These are phyloP conservation scores for Skeletonema menzelii DNA, from an alignment of 108 stramenopile species.

Conservation along the genomic window DNA sequence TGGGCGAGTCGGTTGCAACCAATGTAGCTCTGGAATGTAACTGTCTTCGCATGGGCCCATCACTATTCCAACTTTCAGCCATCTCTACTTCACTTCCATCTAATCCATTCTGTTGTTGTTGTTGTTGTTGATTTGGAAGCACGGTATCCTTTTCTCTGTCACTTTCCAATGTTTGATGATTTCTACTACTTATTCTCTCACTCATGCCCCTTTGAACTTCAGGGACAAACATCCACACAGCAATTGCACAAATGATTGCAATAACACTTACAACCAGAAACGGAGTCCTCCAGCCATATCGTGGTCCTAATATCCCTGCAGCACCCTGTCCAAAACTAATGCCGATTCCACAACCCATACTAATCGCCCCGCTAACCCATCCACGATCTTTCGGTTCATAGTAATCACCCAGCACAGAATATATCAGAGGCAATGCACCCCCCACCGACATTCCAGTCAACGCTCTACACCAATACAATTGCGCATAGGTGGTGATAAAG, in stretches of 20 bases:
- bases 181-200: constrained; percentile 34
- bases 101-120: constrained; percentile 5
- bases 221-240: constrained; percentile 56
- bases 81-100: constrained; percentile 4
- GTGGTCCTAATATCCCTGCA: constrained; percentile 79
- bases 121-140: neutral
- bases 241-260: constrained; percentile 64
- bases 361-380: constrained; percentile 65
- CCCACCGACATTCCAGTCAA: constrained; percentile 83
- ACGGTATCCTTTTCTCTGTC: neutral
- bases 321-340: constrained; percentile 73
- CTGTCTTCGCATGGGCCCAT: neutral
- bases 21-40: constrained; percentile 9
- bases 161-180: neutral
- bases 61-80: constrained; percentile 1
- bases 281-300: constrained; percentile 79
- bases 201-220: constrained; percentile 78
- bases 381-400: constrained; percentile 68
- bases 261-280: constrained; percentile 77
- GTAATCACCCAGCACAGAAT: constrained; percentile 81
- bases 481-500: constrained; percentile 61
- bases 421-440: constrained; percentile 83
- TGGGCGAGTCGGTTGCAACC: constrained; percentile 6
- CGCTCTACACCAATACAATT: constrained; percentile 75
- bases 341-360: constrained; percentile 73